phyloP scores from a whole-genome alignment of 805 yeast species.

The Candida berthetii region DNA sequence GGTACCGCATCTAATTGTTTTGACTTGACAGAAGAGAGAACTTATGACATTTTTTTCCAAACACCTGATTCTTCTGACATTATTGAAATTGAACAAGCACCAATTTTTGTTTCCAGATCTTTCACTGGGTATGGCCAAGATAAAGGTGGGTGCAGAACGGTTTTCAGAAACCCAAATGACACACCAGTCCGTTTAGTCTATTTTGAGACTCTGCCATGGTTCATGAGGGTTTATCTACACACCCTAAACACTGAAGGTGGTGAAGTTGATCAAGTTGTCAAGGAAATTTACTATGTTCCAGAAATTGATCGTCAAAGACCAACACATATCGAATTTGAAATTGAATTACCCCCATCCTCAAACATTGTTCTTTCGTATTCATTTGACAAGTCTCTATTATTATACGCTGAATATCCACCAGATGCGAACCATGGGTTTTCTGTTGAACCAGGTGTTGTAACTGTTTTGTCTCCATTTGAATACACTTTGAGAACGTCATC shows the following conservation, averaged over 20 bases:
- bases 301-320: slow-evolving; percentile 79
- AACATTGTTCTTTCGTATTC: slow-evolving; percentile 60
- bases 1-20: slow-evolving; percentile 31
- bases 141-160: slow-evolving; percentile 80
- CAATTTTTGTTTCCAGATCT: slow-evolving; percentile 73
- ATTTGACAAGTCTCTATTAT: slow-evolving; percentile 82
- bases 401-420: slow-evolving; percentile 94
- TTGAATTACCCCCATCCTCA: slow-evolving; percentile 59
- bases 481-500: slow-evolving; percentile 78
- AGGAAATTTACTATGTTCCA: slow-evolving; percentile 59
- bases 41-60: slow-evolving; percentile 23
- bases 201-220: slow-evolving; percentile 91
- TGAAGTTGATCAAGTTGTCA: slow-evolving; percentile 31
- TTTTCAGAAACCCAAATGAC: slow-evolving; percentile 60
- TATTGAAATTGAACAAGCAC: slow-evolving; percentile 39
- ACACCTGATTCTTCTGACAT: slow-evolving; percentile 41
- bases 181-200: slow-evolving; percentile 47
- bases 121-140: slow-evolving; percentile 91
- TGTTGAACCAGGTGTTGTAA: slow-evolving; percentile 82
- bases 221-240: slow-evolving; percentile 74
- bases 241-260: slow-evolving; percentile 37
- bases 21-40: slow-evolving; percentile 19
- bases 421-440: slow-evolving; percentile 98
- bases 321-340: slow-evolving; percentile 67
- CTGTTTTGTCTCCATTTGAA: slow-evolving; percentile 36